Percentiles rank a stretch among this genome's conserved stretches.
Evolutionary conservation across 108 stramenopile species (phyloP).

Genomic region (Epipyxis sp.): DNA sequence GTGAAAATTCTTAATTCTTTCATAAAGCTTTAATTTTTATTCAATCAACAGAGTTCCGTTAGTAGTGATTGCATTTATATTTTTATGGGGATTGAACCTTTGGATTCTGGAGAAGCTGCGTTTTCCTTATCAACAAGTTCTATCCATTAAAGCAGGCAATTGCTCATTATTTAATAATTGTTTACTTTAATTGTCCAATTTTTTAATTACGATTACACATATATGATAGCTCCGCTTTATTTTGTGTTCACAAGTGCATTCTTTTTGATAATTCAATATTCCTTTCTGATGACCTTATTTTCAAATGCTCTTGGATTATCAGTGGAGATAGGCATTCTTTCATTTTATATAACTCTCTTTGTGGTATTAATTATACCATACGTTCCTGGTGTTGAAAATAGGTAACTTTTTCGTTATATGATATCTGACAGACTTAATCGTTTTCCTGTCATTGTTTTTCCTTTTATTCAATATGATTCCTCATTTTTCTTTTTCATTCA

Average conservation of each 20-base stretch:
- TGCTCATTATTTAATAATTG: too few species aligned
- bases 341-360: background rate
- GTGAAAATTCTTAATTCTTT: background rate
- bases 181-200: too few species aligned
- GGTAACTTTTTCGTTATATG: too few species aligned
- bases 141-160: conserved; percentile 11
- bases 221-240: background rate
- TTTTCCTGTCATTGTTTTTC: too few species aligned
- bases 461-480: too few species aligned
- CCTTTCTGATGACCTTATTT: conserved; percentile 2
- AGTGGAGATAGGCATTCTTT: background rate
- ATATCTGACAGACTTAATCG: too few species aligned
- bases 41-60: conserved; percentile 4
- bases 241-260: background rate
- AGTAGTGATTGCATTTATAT: background rate
- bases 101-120: conserved; percentile 7
- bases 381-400: conserved; percentile 1
- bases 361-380: background rate
- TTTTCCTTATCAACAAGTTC: background rate
- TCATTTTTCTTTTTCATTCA: too few species aligned
- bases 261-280: background rate
- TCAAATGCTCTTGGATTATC: background rate
- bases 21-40: background rate
- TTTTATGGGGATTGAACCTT: conserved; percentile 13
- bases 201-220: too few species aligned